Evolutionary conservation across 768 basidiomycete genomes (phyloP).

Genomic region (Infundibulicybe gibba): DNA sequence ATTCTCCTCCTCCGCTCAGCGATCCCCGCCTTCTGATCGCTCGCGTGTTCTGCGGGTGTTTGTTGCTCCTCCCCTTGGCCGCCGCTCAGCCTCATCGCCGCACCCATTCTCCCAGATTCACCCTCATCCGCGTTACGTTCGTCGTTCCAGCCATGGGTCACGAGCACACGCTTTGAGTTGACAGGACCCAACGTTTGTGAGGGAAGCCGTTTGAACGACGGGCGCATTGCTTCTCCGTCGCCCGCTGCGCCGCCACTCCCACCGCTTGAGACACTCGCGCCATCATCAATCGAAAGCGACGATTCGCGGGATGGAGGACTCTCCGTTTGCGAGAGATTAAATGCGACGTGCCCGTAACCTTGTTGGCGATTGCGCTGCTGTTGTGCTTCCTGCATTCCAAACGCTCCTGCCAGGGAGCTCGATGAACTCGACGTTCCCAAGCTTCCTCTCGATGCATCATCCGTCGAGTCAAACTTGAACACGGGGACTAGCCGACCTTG

Average conservation of each 20-base stretch:
- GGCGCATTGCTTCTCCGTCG: constrained; percentile 30
- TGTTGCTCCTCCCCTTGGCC: background rate
- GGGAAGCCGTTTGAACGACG: constrained; percentile 70
- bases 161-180: constrained; percentile 48
- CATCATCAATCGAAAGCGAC: constrained; percentile 30
- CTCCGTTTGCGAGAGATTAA: background rate
- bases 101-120: background rate
- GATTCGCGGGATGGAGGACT: constrained; percentile 21
- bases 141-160: constrained; percentile 28
- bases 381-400: constrained; percentile 18
- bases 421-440: constrained; percentile 28
- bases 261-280: constrained; percentile 11
- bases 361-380: constrained; percentile 2
- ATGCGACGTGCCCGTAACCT: background rate
- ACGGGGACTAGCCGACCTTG: too few relatives aligned
- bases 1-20: constrained; percentile 29
- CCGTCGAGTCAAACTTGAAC: background rate
- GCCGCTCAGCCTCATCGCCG: background rate
- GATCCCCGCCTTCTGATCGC: constrained; percentile 7
- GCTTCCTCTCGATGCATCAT: constrained; percentile 18
- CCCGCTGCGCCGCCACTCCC: constrained; percentile 20
- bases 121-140: constrained; percentile 18
- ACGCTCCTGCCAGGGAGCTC: constrained; percentile 33
- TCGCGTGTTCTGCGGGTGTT: background rate
- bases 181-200: constrained; percentile 69